Percentiles rank a stretch among this genome's conserved stretches.
Evolutionary conservation across 768 basidiomycete species (phyloP).

Genomic region (Artomyces pyxidatus): DNA sequence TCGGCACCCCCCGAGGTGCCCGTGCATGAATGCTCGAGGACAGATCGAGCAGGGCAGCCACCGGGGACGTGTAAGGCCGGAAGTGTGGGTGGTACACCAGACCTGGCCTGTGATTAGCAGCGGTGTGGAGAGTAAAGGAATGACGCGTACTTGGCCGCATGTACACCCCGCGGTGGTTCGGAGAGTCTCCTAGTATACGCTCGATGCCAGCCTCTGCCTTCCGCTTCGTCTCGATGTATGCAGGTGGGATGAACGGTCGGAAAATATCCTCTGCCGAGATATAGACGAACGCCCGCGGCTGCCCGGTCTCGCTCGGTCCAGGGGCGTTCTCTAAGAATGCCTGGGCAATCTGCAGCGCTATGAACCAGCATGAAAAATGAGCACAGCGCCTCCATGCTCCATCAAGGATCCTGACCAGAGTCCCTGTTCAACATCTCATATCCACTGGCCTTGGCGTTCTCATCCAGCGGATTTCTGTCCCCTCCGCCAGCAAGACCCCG

Average conservation of each 20-base stretch:
- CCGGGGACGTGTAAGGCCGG: slow-evolving; percentile 80
- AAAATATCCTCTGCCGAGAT: slow-evolving; percentile 93
- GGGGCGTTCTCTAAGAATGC: slow-evolving; percentile 50
- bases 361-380: slow-evolving; percentile 4
- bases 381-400: slow-evolving; percentile 22
- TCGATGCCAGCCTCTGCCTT: slow-evolving; percentile 74
- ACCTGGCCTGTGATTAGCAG: slow-evolving; percentile 37
- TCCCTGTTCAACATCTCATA: slow-evolving; percentile 88
- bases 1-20: slow-evolving; percentile 47
- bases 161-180: slow-evolving; percentile 63
- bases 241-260: slow-evolving; percentile 73
- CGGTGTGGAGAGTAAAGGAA: background rate
- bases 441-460: slow-evolving; percentile 28
- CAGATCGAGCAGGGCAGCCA: slow-evolving; percentile 77
- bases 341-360: slow-evolving; percentile 71
- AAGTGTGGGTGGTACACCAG: slow-evolving; percentile 94
- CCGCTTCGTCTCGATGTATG: slow-evolving; percentile 93
- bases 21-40: slow-evolving; percentile 65
- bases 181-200: slow-evolving; percentile 35
- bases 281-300: slow-evolving; percentile 74
- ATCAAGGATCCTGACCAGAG: too few relatives aligned
- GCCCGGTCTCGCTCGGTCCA: slow-evolving; percentile 19
- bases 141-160: slow-evolving; percentile 76
- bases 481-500: slow-evolving; percentile 30
- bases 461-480: slow-evolving; percentile 52